Evolutionary conservation across 495 filamentous ascomycete species (phyloP).

Genomic region (Darksidea phi): DNA sequence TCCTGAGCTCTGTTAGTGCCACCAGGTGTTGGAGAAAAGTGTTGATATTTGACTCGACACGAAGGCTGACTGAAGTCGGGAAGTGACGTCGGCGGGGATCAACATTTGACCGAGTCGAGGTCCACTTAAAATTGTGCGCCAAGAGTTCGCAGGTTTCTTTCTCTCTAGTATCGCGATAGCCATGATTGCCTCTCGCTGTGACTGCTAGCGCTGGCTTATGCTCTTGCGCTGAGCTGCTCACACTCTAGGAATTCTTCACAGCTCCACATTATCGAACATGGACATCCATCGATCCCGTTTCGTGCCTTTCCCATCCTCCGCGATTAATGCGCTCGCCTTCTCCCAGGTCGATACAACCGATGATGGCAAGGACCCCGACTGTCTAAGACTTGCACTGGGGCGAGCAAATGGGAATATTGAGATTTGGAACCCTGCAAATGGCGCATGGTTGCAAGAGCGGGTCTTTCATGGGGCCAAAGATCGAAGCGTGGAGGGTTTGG

Average conservation of each 20-base stretch:
- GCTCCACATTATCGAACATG: constrained; percentile 52
- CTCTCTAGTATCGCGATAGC: too few relatives aligned
- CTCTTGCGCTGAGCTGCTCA: not conserved
- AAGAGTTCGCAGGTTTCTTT: too few relatives aligned
- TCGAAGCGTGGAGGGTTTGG: constrained; percentile 82
- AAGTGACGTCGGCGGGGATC: too few relatives aligned
- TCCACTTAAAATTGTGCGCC: too few relatives aligned
- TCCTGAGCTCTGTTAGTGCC: too few relatives aligned
- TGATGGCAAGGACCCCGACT: constrained; percentile 51
- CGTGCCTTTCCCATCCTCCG: constrained; percentile 87
- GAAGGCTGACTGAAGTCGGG: too few relatives aligned
- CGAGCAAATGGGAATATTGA: constrained; percentile 95
- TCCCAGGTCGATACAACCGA: constrained; percentile 69
- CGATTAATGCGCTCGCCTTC: constrained; percentile 92
- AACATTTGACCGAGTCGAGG: too few relatives aligned
- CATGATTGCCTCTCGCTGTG: too few relatives aligned
- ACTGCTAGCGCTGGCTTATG: constrained; percentile 4
- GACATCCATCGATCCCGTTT: constrained; percentile 97
- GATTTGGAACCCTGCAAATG: constrained; percentile 91
- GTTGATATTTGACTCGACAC: too few relatives aligned
- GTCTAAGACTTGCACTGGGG: constrained; percentile 79
- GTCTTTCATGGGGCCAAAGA: constrained; percentile 81
- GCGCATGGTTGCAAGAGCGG: constrained; percentile 86
- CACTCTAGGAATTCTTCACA: not conserved
- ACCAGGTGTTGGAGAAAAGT: too few relatives aligned